Conservation (phyloP, 768 basidiomycete genomes). For the Amyloporia xantha region DNA sequence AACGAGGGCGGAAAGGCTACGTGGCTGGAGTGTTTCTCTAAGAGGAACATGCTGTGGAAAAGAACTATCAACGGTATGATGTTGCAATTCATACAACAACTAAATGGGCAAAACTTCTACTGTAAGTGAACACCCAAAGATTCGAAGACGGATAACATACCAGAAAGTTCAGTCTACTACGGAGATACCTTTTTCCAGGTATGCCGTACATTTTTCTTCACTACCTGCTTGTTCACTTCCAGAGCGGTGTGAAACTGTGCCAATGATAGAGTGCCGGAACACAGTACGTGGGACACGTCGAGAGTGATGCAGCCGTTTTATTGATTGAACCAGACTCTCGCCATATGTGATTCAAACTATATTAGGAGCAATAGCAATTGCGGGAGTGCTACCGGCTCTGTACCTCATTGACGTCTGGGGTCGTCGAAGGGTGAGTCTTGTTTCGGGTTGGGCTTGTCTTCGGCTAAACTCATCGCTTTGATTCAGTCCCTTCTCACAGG, state of each 20-base stretch:
- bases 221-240: not conserved
- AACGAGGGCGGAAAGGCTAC: conserved; percentile 80
- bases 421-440: conserved; percentile 46
- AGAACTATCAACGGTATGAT: conserved; percentile 75
- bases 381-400: conserved; percentile 64
- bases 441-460: not conserved
- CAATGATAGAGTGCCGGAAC: conserved; percentile 65
- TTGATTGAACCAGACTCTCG: not conserved
- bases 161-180: conserved; percentile 52
- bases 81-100: conserved; percentile 74
- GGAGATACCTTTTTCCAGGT: conserved; percentile 68
- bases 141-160: not conserved
- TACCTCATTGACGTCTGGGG: conserved; percentile 69
- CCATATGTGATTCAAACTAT: conserved; percentile 71
- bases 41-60: conserved; percentile 61
- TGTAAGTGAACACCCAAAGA: conserved; percentile 34
- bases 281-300: conserved; percentile 39
- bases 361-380: conserved; percentile 66
- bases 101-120: conserved; percentile 79
- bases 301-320: not conserved
- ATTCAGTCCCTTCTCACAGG: conserved; percentile 61
- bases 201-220: not conserved
- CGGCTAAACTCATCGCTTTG: not conserved
- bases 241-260: no score
- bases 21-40: conserved; percentile 74